These are phyloP conservation scores for Amanita polypyramis DNA, from an alignment of 768 basidiomycete species.

Conservation along the genomic window DNA sequence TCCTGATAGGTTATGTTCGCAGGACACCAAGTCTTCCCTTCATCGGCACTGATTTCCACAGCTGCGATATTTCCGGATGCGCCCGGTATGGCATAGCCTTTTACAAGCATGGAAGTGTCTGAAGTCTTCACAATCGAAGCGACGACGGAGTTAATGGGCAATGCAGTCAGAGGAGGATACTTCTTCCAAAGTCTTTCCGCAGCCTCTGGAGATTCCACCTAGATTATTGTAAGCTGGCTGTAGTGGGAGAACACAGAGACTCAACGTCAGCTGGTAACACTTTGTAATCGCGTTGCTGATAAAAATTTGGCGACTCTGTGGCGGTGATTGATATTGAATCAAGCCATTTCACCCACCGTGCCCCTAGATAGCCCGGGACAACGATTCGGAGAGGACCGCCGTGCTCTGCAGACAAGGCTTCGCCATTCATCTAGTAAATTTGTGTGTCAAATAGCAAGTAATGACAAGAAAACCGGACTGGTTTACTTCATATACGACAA, in stretches of 20 bases:
- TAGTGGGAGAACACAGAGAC: slow-evolving; percentile 5
- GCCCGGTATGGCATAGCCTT: slow-evolving; percentile 50
- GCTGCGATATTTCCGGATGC: slow-evolving; percentile 29
- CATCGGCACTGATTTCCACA: slow-evolving; percentile 44
- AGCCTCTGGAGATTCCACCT: slow-evolving; percentile 37
- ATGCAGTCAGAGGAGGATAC: slow-evolving; percentile 45
- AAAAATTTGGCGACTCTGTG: slow-evolving; percentile 55
- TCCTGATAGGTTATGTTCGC: slow-evolving; percentile 47
- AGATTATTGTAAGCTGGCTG: slow-evolving; percentile 6
- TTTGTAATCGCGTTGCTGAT: slow-evolving; percentile 66
- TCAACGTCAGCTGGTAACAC: slow-evolving; percentile 42
- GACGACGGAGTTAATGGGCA: slow-evolving; percentile 56
- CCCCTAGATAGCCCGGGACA: slow-evolving; percentile 58
- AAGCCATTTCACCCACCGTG: slow-evolving; percentile 72
- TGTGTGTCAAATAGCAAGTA: neutral
- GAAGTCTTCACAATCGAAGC: slow-evolving; percentile 26
- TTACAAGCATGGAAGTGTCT: slow-evolving; percentile 27
- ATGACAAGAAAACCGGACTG: neutral
- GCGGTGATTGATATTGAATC: slow-evolving; percentile 45
- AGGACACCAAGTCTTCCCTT: slow-evolving; percentile 38
- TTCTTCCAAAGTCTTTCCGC: slow-evolving; percentile 39
- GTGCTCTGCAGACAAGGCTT: slow-evolving; percentile 45
- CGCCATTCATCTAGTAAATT: slow-evolving; percentile 50
- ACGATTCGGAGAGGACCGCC: slow-evolving; percentile 61
- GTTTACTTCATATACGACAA: slow-evolving; percentile 52